Base-by-base conservation (phyloP, 192 early-diverging fungal genomes). In the Coemansia sp. region DNA sequence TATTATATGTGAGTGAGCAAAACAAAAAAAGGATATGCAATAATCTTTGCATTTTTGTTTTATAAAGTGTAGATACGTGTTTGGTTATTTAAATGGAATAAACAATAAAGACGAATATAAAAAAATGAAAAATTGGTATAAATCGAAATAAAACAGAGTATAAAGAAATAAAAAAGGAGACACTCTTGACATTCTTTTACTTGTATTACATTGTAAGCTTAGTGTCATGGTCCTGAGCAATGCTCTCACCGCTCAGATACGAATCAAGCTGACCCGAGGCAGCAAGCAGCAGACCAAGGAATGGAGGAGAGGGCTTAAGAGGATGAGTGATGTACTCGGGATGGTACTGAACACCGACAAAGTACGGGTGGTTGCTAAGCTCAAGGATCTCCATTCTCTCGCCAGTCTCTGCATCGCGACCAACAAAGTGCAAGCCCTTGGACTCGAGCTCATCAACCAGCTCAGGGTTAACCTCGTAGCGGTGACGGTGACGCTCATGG, bases 321-420 rank as follows among this genome's bases (percentile, higher is more conserved):
- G 97, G 97, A 28, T 93, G 86, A 28, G 94, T 98, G 43, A 94
- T 79, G 81, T 94, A 95, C 75, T 99, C 97, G 24, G 97, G 97
- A 55, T 99, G 97, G 66, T 87, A 98, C 82, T 99, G 97, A 19
- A 81, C 83, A 43, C 83, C 97, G 25, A 99, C 87, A 80, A 87
- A 99, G 76, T 84, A 99, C 11, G 95, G 93, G 65, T 99, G 97
- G 46, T 84, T 82, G 20, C 60, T 69, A 33, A 89, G 47, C 82
- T 99, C 97, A 22, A 98, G 53, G 47, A 99, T 92, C 79, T 97
- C 95, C 97, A 99, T 99, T 49, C 97, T 92, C 69, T 97, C 83
- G 29, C 92, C 93, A 34, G 88, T 90, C 53, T 96, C 92, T 0
- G 64, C 59, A 53, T 98, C 96, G 37, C 86, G 82, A 45, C 94